A percentile compares a stretch with the other conserved stretches of the same genome.
Evolutionary conservation across 2,329 filamentous ascomycete genomes (phyloP).

Genomic region (Colletotrichum chrysophilum): DNA sequence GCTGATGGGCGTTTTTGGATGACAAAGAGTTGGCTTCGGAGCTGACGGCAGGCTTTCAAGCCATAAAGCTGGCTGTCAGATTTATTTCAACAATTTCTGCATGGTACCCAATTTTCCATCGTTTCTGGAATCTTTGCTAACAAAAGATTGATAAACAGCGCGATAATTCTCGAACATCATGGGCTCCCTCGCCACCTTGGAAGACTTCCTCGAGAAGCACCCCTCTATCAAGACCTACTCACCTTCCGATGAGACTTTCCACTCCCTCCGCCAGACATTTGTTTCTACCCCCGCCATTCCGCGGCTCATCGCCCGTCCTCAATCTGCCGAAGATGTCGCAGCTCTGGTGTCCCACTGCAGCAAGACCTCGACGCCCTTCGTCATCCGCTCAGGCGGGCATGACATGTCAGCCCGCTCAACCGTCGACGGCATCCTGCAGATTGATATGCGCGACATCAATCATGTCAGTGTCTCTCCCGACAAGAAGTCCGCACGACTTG

Average conservation of each 20-base stretch:
- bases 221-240: not conserved
- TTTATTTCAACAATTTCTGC: not conserved
- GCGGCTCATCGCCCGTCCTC: not conserved
- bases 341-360: not conserved
- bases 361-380: not conserved
- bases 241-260: not conserved
- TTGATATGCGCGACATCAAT: conserved; percentile 20
- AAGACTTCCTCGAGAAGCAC: conserved; percentile 1
- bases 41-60: not conserved
- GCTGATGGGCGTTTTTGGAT: not conserved
- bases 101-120: not conserved
- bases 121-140: not conserved
- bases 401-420: conserved; percentile 6
- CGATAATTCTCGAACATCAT: not conserved
- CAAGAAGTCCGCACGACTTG: conserved; percentile 1
- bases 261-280: not conserved
- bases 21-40: not conserved
- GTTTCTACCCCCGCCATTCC: not conserved
- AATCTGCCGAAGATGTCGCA: not conserved
- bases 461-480: conserved; percentile 1
- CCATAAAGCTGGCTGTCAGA: not conserved
- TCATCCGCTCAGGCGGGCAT: conserved; percentile 17
- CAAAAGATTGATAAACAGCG: not conserved
- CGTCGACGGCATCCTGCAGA: conserved; percentile 8
- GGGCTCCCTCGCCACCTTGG: not conserved